A percentile compares a stretch with the other conserved stretches of the same genome.
Evolutionary conservation across 2,329 filamentous ascomycete genomes (phyloP).

Genomic region (Venturia oleaginea): DNA sequence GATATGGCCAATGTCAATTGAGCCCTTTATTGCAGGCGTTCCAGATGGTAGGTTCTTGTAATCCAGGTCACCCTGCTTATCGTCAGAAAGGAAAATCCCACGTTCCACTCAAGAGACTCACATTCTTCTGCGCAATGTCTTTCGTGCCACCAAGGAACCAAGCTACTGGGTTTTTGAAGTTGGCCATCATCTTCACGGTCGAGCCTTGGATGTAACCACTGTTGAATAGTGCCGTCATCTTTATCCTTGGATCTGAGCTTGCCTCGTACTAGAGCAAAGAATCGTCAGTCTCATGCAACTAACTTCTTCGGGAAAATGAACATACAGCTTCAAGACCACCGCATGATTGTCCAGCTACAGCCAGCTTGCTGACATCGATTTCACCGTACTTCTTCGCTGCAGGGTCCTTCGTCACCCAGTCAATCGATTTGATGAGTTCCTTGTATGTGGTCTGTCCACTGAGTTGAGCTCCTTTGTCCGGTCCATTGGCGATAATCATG

Average conservation of each 20-base stretch:
- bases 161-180: conserved; percentile 8
- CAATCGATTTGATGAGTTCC: conserved; percentile 8
- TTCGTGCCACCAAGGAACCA: conserved; percentile 12
- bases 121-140: conserved; percentile 10
- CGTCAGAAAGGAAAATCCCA: background rate
- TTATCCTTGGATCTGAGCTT: conserved; percentile 9
- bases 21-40: conserved; percentile 10
- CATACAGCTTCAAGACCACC: conserved; percentile 13
- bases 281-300: background rate
- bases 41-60: conserved; percentile 5
- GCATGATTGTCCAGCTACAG: conserved; percentile 13
- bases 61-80: background rate
- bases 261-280: background rate
- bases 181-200: background rate
- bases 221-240: conserved; percentile 12
- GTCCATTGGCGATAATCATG: conserved; percentile 8
- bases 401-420: conserved; percentile 6
- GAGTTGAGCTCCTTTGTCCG: background rate
- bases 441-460: conserved; percentile 7
- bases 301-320: background rate
- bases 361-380: conserved; percentile 8
- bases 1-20: conserved; percentile 7
- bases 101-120: background rate
- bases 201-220: conserved; percentile 9
- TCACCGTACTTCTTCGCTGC: conserved; percentile 12